Evolutionary conservation across 345 rosid genomes (phyloP).

Genomic region (Geranium rotundifolium): DNA sequence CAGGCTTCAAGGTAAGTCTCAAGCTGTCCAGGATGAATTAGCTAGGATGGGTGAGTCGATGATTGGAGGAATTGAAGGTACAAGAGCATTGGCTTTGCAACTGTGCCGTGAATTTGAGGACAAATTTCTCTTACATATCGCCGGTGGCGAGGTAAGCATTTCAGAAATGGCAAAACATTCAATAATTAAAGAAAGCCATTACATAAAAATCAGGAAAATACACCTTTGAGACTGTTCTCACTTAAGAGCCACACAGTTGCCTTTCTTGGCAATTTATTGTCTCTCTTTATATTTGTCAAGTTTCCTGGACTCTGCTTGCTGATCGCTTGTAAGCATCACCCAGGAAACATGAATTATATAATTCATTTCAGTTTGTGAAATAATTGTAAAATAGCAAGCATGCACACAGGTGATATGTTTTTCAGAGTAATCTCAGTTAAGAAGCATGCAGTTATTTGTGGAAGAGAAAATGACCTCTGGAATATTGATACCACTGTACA

Average conservation of each 20-base stretch:
- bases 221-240: background rate
- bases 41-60: constrained; percentile 81
- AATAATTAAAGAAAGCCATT: too few species aligned
- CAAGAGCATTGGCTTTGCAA: constrained; percentile 94
- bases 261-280: background rate
- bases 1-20: constrained; percentile 95
- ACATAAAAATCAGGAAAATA: background rate
- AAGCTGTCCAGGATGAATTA: constrained; percentile 75
- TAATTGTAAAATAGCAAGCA: background rate
- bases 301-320: too few species aligned
- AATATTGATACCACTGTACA: background rate
- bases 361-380: background rate
- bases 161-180: background rate
- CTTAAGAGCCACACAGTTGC: background rate
- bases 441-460: background rate
- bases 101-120: constrained; percentile 99
- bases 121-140: constrained; percentile 82
- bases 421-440: background rate
- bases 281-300: too few species aligned
- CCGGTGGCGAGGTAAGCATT: constrained; percentile 82
- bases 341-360: background rate
- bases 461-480: background rate
- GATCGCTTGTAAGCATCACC: background rate
- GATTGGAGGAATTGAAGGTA: constrained; percentile 82
- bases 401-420: background rate